Conservation (phyloP, 768 basidiomycete genomes). For the Phaeotremella fagi region DNA sequence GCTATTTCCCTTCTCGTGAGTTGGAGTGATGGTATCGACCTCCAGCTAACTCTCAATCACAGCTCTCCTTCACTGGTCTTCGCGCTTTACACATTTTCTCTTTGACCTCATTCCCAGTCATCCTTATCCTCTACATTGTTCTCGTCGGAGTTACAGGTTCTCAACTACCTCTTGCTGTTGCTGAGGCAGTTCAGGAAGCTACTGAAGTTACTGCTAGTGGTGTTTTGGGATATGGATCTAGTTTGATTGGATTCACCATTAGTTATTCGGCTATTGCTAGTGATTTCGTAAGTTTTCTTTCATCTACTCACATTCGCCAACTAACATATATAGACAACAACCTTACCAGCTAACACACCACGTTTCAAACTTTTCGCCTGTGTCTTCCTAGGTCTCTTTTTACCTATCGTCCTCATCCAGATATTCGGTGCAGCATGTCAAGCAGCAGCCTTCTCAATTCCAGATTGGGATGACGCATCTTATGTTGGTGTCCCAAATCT, state of each 20-base stretch:
- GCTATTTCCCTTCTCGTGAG: slow-evolving; percentile 43
- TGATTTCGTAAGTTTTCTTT: slow-evolving; percentile 38
- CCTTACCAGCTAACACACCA: slow-evolving; percentile 35
- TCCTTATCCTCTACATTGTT: slow-evolving; percentile 42
- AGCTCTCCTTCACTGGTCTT: slow-evolving; percentile 46
- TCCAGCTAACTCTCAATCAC: background rate
- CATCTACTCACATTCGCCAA: background rate
- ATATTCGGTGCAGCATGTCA: slow-evolving; percentile 41
- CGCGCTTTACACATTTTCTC: slow-evolving; percentile 44
- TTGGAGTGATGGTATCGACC: slow-evolving; percentile 2
- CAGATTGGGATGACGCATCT: slow-evolving; percentile 32
- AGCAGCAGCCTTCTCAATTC: slow-evolving; percentile 37
- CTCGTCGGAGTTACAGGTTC: slow-evolving; percentile 34
- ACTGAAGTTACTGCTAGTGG: slow-evolving; percentile 29
- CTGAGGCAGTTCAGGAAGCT: slow-evolving; percentile 14
- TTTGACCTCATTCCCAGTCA: slow-evolving; percentile 43
- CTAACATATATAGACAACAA: slow-evolving; percentile 30
- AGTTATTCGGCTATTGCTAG: slow-evolving; percentile 43
- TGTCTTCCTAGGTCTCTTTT: slow-evolving; percentile 39
- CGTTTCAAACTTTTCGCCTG: slow-evolving; percentile 32
- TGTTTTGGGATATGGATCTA: slow-evolving; percentile 42
- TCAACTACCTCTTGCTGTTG: slow-evolving; percentile 27
- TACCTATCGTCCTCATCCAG: slow-evolving; percentile 42
- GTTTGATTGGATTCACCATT: slow-evolving; percentile 46
- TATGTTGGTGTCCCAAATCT: slow-evolving; percentile 38